Percentiles rank a stretch among this genome's conserved stretches.
phyloP scores from a whole-genome alignment of 1,284 basidiomycete genomes.

The Schizophyllum amplum region DNA sequence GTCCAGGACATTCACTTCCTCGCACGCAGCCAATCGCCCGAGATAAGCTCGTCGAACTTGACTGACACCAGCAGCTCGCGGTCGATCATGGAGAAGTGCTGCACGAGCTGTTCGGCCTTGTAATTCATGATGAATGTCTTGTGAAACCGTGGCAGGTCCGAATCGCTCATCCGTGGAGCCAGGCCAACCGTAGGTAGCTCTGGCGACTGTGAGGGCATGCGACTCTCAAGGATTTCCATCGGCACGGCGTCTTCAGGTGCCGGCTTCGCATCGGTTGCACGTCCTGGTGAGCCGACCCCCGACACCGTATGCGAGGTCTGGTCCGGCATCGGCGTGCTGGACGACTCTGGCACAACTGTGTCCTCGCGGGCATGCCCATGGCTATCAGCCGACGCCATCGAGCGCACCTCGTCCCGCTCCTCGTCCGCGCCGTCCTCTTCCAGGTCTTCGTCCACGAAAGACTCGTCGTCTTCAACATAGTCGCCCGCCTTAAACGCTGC shows the following conservation, averaged over 20 bases:
- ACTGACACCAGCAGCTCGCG: constrained; percentile 78
- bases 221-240: constrained; percentile 54
- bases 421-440: constrained; percentile 31
- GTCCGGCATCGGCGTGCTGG: constrained; percentile 21
- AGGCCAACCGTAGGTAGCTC: too few relatives aligned
- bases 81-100: constrained; percentile 84
- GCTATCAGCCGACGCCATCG: not conserved
- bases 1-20: constrained; percentile 67
- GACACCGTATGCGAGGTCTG: constrained; percentile 16
- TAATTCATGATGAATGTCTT: constrained; percentile 61
- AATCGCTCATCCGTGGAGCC: constrained; percentile 22
- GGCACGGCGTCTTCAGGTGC: constrained; percentile 55
- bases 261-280: constrained; percentile 38
- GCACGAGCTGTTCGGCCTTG: constrained; percentile 57
- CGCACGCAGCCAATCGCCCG: constrained; percentile 57
- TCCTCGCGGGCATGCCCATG: constrained; percentile 5
- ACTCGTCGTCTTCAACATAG: constrained; percentile 43
- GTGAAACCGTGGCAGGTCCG: constrained; percentile 34
- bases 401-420: constrained; percentile 18
- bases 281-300: constrained; percentile 19
- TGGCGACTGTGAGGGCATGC: constrained; percentile 26
- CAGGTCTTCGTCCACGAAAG: constrained; percentile 35
- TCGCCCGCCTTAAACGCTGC: constrained; percentile 54
- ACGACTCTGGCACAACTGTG: constrained; percentile 8
- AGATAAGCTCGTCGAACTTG: constrained; percentile 77